Conservation (phyloP, 768 basidiomycete species). For the Ramaria sp. region DNA sequence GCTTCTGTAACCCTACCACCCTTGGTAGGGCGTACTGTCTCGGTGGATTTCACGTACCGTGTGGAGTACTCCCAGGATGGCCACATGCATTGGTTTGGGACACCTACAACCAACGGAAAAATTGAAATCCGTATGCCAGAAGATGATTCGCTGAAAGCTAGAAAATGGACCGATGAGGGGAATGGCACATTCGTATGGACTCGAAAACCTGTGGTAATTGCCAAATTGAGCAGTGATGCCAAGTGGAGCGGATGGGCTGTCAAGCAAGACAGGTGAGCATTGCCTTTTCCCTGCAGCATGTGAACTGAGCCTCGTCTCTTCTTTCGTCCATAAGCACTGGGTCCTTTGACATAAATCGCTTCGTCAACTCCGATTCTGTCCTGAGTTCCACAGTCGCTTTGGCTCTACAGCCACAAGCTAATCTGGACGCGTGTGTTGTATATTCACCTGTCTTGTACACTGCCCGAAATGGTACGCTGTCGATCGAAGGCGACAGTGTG, state of each 20-base stretch:
- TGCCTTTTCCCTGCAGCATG: background rate
- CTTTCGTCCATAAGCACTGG: background rate
- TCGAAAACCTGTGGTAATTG: slow-evolving; percentile 12
- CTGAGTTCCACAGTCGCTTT: background rate
- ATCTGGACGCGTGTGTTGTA: background rate
- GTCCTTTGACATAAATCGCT: background rate
- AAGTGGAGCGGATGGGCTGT: slow-evolving; percentile 18
- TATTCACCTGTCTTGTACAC: background rate
- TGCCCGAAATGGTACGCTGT: background rate
- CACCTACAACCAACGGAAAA: slow-evolving; percentile 32
- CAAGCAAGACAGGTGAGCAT: slow-evolving; percentile 16
- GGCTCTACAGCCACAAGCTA: background rate
- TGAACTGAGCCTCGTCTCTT: background rate
- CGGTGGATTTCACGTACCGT: slow-evolving; percentile 31
- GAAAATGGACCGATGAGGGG: slow-evolving; percentile 17
- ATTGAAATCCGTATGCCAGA: slow-evolving; percentile 24
- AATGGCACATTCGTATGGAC: slow-evolving; percentile 7
- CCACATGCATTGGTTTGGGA: slow-evolving; percentile 34
- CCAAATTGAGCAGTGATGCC: slow-evolving; percentile 14
- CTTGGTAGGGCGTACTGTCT: background rate
- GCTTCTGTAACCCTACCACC: background rate
- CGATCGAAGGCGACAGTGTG: background rate
- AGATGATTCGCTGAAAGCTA: slow-evolving; percentile 19
- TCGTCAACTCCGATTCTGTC: background rate
- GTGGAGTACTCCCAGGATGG: slow-evolving; percentile 32